Evolutionary conservation across 2,329 filamentous ascomycete species (phyloP), one percentile per base, ranked within the genome.

Genomic region (Neopestalotiopsis sp.): DNA sequence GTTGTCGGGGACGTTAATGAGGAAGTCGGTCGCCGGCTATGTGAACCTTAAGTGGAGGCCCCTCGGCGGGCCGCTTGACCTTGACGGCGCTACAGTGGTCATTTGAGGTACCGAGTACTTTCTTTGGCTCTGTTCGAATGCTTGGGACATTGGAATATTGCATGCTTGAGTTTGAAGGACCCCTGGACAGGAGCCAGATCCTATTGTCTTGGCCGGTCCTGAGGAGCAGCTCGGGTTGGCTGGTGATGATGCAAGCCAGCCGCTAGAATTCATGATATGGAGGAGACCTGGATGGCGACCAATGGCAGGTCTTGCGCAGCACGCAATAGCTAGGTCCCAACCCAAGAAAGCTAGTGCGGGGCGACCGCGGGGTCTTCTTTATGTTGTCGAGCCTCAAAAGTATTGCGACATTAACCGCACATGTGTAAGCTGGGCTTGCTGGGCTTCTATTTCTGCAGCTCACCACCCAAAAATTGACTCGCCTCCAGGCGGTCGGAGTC

Each of bases 251-350:
- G 73, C 71, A 74, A 77, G 75, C 71, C 66, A 66, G 69, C 70
- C 72, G 71, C 68, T 69, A 68, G 69, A 72, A 78, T 79, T 77
- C 77, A 78, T 75, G 74, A 78, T 78, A 70, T 70, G 70, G 74
- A 70, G 65, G 61, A 67, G 45, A 66, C 45, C 66, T 67, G 70
- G 68, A 58, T 65, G 62, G 28, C 69, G 71, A 71, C 78, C 78
- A 80, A 80, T 79, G 67, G 76, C 14, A 61, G 17, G 9, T 14
- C 65, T 32, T 67, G 49, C 70, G 69, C 76, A 80, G 74, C 77
- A 79, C 79, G 79, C 77, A 75, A 81, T 81, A 68, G 52, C 67
- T 65, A 60, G 30, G 71, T 68, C 72, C 69, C 58, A 64, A 73
- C 68, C 62, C 20, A 75, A 74, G 64, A 24, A 69, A 74, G 61